Base-by-base conservation (phyloP, 2,329 filamentous ascomycete genomes). In the Davidsoniella neocaledoniae region DNA sequence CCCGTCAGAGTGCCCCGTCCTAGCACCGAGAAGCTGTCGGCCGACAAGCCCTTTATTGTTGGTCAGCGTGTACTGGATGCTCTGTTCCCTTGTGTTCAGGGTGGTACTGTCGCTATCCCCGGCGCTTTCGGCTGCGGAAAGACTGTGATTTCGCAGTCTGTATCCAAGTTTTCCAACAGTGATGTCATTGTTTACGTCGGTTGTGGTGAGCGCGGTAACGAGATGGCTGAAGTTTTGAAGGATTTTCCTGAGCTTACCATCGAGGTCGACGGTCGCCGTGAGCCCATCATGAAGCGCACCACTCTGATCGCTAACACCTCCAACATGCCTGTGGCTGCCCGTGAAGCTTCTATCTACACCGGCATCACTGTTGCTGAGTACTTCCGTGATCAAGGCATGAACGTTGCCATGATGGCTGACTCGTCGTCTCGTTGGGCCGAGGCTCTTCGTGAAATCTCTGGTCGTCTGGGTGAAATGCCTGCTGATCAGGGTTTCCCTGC, bases 171-270 rank as follows among this genome's bases (percentile, higher is more conserved):
- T 73, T 98, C 91, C 62, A 98, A 98, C 79, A 91, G 84, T 66
- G 91, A 98, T 65, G 86, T 96, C 61, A 98, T 98, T 58, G 85
- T 98, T 59, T 98, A 98, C 64, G 91, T 98, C 54, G 91, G 91
- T 21, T 71, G 70, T 57, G 86, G 88, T 59, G 91, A 98, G 70
- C 84, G 91, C 59, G 91, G 91, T 58, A 98, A 98, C 64, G 91
- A 98, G 69, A 98, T 98, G 91, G 91, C 91, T 56, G 91, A 98
- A 76, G 91, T 98, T 58, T 76, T 98, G 76, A 96, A 95, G 84
- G 91, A 98, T 68, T 98, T 98, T 74, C 91, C 91, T 53, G 88
- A 96, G 76, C 84, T 98, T 57, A 84, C 85, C 44, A 98, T 98
- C 62, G 83, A 93, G 16, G 79, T 96, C 58, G 83, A 94, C 41